Evolutionary conservation across 2,329 filamentous ascomycete genomes (phyloP).

Genomic region (Aspergillus sclerotialis): DNA sequence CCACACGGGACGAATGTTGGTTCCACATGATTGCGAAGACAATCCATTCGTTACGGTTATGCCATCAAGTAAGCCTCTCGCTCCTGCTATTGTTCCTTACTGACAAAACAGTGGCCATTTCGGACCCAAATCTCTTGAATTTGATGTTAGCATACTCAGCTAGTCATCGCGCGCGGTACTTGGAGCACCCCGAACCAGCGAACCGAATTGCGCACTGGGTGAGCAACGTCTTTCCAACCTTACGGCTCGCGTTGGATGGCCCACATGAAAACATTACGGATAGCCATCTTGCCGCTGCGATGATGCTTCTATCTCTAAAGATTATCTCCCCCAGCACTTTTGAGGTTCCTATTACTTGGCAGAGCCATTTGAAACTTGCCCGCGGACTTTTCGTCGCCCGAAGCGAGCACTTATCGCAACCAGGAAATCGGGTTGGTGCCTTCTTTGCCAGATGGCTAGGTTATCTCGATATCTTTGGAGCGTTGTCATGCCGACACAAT

Average conservation of each 20-base stretch:
- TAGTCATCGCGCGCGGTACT: constrained; percentile 69
- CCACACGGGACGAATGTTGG: constrained; percentile 64
- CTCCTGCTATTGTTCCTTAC: constrained; percentile 43
- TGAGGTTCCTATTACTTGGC: constrained; percentile 74
- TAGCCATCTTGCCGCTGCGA: constrained; percentile 69
- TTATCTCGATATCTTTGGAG: constrained; percentile 74
- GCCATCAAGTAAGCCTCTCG: constrained; percentile 50
- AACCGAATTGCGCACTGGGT: constrained; percentile 77
- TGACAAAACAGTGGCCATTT: constrained; percentile 41
- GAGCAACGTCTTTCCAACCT: constrained; percentile 59
- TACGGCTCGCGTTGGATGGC: constrained; percentile 60
- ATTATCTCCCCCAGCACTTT: constrained; percentile 78
- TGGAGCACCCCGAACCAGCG: constrained; percentile 65
- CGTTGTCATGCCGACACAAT: constrained; percentile 54
- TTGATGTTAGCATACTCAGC: constrained; percentile 75
- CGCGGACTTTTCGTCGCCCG: constrained; percentile 67
- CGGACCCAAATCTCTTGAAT: constrained; percentile 58
- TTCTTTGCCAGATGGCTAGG: constrained; percentile 79
- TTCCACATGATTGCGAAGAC: constrained; percentile 55
- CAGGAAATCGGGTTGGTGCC: constrained; percentile 53
- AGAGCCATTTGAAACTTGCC: constrained; percentile 68
- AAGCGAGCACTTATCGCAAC: constrained; percentile 50
- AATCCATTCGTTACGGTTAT: constrained; percentile 56
- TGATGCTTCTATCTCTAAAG: constrained; percentile 77
- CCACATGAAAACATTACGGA: constrained; percentile 60